Conservation (phyloP, 2,329 filamentous ascomycete species). For the Rhexocercosporidium sp. region DNA sequence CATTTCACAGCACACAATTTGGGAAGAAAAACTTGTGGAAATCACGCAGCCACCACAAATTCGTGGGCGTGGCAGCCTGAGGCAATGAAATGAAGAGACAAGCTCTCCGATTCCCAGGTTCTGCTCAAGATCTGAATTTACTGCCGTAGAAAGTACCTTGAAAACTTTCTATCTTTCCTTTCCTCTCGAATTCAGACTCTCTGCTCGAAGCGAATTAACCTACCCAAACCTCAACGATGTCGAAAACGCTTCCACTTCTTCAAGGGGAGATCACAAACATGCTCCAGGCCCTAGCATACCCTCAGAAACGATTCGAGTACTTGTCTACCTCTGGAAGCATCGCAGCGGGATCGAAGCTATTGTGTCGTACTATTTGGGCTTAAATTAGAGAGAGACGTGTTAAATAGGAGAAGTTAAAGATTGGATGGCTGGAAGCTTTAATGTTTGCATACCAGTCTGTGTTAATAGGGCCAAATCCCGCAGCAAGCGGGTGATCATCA, state of each 20-base stretch:
- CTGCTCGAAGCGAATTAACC: conserved; percentile 11
- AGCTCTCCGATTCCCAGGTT: too few species aligned
- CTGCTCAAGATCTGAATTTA: too few species aligned
- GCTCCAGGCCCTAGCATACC: conserved; percentile 24
- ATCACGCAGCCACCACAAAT: too few species aligned
- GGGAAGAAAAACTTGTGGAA: too few species aligned
- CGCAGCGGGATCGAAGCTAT: conserved; percentile 36
- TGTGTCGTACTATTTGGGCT: conserved; percentile 39
- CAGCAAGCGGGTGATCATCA: conserved; percentile 36
- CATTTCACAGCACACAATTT: too few species aligned
- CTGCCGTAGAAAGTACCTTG: conserved; percentile 10
- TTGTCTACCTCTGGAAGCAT: conserved; percentile 30
- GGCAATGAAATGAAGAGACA: conserved; percentile 10
- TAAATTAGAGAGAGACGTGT: conserved; percentile 29
- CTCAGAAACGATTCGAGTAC: conserved; percentile 29
- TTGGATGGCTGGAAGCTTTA: conserved; percentile 45
- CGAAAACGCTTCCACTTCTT: conserved; percentile 24
- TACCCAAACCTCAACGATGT: conserved; percentile 11
- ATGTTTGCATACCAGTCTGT: conserved; percentile 43
- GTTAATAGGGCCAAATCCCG: conserved; percentile 27
- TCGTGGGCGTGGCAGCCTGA: conserved; percentile 14
- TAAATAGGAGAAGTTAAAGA: conserved; percentile 34
- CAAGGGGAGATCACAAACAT: conserved; percentile 26
- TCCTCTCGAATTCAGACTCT: conserved; percentile 7
- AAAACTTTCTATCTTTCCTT: not conserved